phyloP scores from a whole-genome alignment of 495 filamentous ascomycete genomes.

The Tuber melanosporum region DNA sequence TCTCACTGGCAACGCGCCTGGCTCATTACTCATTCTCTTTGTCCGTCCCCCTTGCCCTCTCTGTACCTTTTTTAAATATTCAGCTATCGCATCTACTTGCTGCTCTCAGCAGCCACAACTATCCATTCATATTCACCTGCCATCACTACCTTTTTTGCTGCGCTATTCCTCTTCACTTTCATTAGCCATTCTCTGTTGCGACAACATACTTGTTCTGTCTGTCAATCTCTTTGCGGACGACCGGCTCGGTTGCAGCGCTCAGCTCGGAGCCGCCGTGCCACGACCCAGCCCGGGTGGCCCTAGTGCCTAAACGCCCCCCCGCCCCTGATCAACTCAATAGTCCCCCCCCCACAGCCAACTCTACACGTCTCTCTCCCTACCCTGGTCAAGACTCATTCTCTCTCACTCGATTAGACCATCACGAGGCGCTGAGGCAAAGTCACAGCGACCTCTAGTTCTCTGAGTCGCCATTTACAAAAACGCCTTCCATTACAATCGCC shows the following conservation, averaged over 20 bases:
- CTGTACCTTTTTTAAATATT: slow-evolving; percentile 36
- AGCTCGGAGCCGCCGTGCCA: slow-evolving; percentile 30
- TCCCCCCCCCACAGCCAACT: slow-evolving; percentile 5
- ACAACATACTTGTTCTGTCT: neutral
- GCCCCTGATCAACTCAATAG: slow-evolving; percentile 25
- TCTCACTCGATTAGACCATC: slow-evolving; percentile 25
- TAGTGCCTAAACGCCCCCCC: slow-evolving; percentile 28
- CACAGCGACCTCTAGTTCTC: slow-evolving; percentile 21
- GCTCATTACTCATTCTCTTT: slow-evolving; percentile 27
- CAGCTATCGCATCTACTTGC: slow-evolving; percentile 39
- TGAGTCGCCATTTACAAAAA: slow-evolving; percentile 42
- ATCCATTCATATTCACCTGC: slow-evolving; percentile 25
- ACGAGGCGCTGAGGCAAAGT: slow-evolving; percentile 38
- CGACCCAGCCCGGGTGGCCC: slow-evolving; percentile 31
- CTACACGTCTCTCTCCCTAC: slow-evolving; percentile 11
- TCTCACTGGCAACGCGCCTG: slow-evolving; percentile 27
- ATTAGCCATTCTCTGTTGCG: neutral
- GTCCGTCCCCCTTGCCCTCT: slow-evolving; percentile 26
- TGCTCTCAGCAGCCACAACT: slow-evolving; percentile 37
- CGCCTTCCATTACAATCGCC: slow-evolving; percentile 36
- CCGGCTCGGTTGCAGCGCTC: neutral
- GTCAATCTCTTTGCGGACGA: neutral
- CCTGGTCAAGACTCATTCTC: slow-evolving; percentile 29
- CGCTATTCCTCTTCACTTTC: neutral
- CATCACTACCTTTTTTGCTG: neutral